Conservation (phyloP, 768 basidiomycete genomes). For the Mycena chlorophos region DNA sequence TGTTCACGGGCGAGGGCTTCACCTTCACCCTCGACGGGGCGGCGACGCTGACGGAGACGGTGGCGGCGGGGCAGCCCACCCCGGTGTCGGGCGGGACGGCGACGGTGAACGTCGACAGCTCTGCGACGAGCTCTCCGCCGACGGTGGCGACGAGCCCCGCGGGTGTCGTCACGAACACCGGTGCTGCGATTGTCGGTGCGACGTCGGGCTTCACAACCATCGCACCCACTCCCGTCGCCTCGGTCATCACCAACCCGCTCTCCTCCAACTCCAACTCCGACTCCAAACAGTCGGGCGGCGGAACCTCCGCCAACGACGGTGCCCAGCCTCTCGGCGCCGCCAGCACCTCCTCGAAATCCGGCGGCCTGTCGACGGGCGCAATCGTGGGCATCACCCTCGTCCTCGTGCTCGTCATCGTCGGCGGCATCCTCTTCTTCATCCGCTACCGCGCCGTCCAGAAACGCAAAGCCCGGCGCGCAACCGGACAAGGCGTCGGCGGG, state of each 20-base stretch:
- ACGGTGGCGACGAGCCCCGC: neutral
- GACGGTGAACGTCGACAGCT: neutral
- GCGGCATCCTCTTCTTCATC: slow-evolving; percentile 20
- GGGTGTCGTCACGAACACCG: too few species aligned
- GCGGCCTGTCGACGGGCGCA: slow-evolving; percentile 16
- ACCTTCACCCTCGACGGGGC: neutral
- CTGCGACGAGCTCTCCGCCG: neutral
- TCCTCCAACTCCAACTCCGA: neutral
- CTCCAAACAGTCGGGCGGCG: too few species aligned
- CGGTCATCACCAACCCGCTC: slow-evolving; percentile 2
- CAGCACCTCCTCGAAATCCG: neutral
- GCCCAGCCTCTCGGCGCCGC: neutral
- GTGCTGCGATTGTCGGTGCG: neutral
- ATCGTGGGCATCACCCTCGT: slow-evolving; percentile 22
- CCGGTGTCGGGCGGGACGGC: neutral
- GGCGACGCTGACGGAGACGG: neutral
- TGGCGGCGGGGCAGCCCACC: neutral
- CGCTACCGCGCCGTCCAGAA: slow-evolving; percentile 17
- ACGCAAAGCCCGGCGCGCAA: slow-evolving; percentile 8
- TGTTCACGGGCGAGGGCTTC: neutral
- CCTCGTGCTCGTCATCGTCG: slow-evolving; percentile 18
- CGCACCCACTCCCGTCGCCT: neutral
- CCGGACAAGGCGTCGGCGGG: slow-evolving; percentile 12
- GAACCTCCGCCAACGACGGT: neutral
- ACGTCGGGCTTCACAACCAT: neutral